These are phyloP conservation scores for Halophytophthora batemanensis DNA, from an alignment of 352 stramenopile species.

Conservation along the genomic window DNA sequence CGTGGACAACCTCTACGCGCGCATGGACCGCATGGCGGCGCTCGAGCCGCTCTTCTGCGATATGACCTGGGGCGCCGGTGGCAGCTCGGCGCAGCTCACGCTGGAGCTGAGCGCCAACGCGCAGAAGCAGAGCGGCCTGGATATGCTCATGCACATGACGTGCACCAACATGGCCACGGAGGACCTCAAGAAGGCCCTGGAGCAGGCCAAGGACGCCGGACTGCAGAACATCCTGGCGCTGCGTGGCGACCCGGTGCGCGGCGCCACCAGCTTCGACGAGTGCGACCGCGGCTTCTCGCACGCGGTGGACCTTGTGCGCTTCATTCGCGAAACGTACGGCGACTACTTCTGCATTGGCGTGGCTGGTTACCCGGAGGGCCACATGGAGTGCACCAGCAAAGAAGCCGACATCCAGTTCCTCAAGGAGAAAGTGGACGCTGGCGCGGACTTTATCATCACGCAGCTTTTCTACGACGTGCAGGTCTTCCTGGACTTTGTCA, in stretches of 20 bases:
- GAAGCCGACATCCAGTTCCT: constrained; percentile 96
- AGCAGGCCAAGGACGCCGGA: constrained; percentile 88
- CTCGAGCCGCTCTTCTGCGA: constrained; percentile 97
- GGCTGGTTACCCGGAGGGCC: constrained; percentile 97
- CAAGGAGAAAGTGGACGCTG: constrained; percentile 97
- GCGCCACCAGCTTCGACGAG: constrained; percentile 87
- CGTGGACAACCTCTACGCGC: constrained; percentile 96
- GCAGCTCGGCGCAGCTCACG: constrained; percentile 95
- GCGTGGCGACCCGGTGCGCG: constrained; percentile 93
- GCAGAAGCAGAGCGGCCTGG: constrained; percentile 89
- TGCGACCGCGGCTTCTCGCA: constrained; percentile 93
- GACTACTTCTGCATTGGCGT: constrained; percentile 97
- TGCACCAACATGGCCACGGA: constrained; percentile 98
- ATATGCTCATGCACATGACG: constrained; percentile 95
- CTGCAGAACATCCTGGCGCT: constrained; percentile 99
- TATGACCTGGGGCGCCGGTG: constrained; percentile 98
- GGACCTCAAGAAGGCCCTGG: constrained; percentile 92
- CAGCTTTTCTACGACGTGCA: constrained; percentile 99
- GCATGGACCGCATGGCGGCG: constrained; percentile 95
- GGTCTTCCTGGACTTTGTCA: constrained; percentile 95
- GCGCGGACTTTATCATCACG: constrained; percentile 98
- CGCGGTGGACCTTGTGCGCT: constrained; percentile 96
- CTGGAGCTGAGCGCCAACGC: constrained; percentile 93
- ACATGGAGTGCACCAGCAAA: constrained; percentile 87
- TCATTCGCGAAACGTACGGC: constrained; percentile 94